phyloP scores from a whole-genome alignment of 257 asterid species.

The Nyctanthes arbortristis region DNA sequence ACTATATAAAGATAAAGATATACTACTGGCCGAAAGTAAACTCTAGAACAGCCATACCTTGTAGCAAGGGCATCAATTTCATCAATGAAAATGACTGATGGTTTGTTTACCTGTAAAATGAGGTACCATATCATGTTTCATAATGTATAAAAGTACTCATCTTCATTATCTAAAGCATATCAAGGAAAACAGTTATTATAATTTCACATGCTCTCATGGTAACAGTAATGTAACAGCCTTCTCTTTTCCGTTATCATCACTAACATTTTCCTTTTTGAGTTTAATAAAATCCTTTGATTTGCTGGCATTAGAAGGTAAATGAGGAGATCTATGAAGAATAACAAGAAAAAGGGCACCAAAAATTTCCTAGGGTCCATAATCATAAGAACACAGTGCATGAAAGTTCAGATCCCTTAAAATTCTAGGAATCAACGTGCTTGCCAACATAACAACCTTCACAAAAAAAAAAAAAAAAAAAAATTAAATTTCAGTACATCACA shows the following conservation, averaged over 20 bases:
- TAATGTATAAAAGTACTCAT: conserved; percentile 1
- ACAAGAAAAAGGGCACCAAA: background rate
- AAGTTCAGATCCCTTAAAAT: background rate
- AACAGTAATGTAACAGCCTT: background rate
- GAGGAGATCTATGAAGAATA: background rate
- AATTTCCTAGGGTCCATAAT: background rate
- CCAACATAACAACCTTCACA: background rate
- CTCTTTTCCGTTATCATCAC: background rate
- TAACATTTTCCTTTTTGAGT: background rate
- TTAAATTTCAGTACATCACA: background rate
- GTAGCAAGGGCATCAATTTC: conserved; percentile 98
- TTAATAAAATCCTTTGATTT: background rate
- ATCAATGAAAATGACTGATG: conserved; percentile 95
- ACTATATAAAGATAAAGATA: conserved; percentile 6
- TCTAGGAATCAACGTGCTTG: background rate
- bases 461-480: background rate
- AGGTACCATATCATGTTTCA: conserved; percentile 17
- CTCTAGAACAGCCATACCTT: conserved; percentile 53
- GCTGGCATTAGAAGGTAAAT: background rate
- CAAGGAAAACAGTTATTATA: background rate
- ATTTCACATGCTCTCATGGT: background rate
- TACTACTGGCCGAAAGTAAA: conserved; percentile 3
- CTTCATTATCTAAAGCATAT: background rate
- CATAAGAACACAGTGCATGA: background rate
- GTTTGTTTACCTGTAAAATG: conserved; percentile 80